Percentiles rank a stretch among this genome's conserved stretches.
phyloP scores from a whole-genome alignment of 2,329 filamentous ascomycete species.

The Neoarthrinium moseri region DNA sequence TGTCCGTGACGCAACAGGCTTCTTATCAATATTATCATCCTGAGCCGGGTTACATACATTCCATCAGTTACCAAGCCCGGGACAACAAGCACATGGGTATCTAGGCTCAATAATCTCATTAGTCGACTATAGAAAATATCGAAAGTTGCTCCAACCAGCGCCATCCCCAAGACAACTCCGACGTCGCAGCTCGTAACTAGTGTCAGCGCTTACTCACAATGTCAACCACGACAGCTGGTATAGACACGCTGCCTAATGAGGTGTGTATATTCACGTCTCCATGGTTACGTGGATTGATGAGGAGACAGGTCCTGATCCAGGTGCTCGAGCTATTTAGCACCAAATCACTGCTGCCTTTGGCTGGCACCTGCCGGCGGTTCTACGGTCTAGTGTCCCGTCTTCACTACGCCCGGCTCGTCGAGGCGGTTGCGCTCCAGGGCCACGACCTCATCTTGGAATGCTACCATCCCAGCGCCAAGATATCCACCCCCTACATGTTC shows the following conservation, averaged over 20 bases:
- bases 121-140: too few species aligned
- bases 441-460: constrained; percentile 75
- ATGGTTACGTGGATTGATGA: not conserved
- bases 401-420: constrained; percentile 61
- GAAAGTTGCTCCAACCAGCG: too few species aligned
- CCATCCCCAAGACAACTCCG: too few species aligned
- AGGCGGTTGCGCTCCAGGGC: constrained; percentile 55
- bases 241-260: constrained; percentile 34
- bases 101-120: too few species aligned
- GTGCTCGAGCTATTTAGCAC: constrained; percentile 49
- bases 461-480: constrained; percentile 69
- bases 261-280: constrained; percentile 15
- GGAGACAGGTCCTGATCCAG: constrained; percentile 48
- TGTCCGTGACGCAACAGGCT: too few species aligned
- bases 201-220: too few species aligned
- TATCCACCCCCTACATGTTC: constrained; percentile 64
- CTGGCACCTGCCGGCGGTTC: constrained; percentile 61
- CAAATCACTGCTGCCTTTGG: constrained; percentile 53
- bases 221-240: too few species aligned
- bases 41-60: too few species aligned
- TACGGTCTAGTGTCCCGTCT: constrained; percentile 62
- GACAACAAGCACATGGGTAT: too few species aligned
- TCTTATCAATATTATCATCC: too few species aligned
- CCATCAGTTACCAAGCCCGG: too few species aligned
- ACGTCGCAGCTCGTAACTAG: too few species aligned